Evolutionary conservation across 148 eudicot genomes (phyloP), one percentile per base, ranked within the genome.

Genomic region (Cornus suecica): DNA sequence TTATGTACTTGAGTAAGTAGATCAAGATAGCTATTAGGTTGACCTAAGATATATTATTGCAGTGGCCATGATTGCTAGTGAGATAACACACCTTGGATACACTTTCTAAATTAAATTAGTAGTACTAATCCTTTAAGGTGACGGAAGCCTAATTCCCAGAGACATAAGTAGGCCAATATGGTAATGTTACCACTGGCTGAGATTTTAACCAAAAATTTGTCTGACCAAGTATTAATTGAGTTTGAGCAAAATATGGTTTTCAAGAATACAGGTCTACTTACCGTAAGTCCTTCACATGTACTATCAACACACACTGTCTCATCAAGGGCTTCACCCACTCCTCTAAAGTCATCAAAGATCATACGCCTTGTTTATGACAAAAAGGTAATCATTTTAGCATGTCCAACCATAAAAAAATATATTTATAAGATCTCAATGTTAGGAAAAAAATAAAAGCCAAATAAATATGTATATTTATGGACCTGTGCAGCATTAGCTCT

Each of bases 401-500:
- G 62, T 61, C 42, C 73, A 60, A 29, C 16, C 61, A 18, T 69
- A 10, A 52, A 37, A 37, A 37, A 62, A 58, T 6, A 66, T 41
- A 52, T 25, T 0, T 7, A 23, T 23, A 3, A 54, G 10, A 24
- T 79, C 48, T 66, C n/a, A 56, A 32, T 29, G 54, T 10, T 8
- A 25, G 10, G 7, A 37, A 37, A 10, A 8, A 42, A 14, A 23
- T n/a, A n/a, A n/a, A n/a, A n/a, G n/a, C n/a, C n/a, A n/a, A n/a
- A n/a, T n/a, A n/a, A n/a, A n/a, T n/a, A n/a, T n/a, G n/a, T n/a
- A n/a, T n/a, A n/a, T n/a, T n/a, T n/a, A n/a, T 62, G 41, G 76
- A 90, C 98, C 98, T 90, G 68, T 91, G 98, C 70, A 94, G 90
- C 98, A 94, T 91, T 34, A 94, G 76, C 78, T 94, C 98, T 65